Evolutionary conservation across 805 yeast genomes (phyloP).

Genomic region (Saccharomycopsis fibuligera): DNA sequence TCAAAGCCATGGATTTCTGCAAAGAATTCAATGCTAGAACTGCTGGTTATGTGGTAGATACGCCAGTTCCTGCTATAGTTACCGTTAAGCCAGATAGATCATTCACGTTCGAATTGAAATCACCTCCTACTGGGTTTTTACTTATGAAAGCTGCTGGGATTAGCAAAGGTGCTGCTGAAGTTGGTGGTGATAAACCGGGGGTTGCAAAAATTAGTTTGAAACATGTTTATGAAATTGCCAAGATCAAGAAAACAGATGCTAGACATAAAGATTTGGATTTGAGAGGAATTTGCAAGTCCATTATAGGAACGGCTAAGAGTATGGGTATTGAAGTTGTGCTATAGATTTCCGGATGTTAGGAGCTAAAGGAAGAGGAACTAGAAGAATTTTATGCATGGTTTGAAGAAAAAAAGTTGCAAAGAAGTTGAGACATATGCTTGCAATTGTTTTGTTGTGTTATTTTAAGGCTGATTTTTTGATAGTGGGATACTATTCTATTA

Average conservation of each 20-base stretch:
- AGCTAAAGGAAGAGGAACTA: too few relatives aligned
- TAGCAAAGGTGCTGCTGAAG: slow-evolving; percentile 69
- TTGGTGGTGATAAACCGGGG: slow-evolving; percentile 44
- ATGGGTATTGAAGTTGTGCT: slow-evolving; percentile 81
- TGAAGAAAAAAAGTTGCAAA: not conserved
- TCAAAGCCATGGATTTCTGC: slow-evolving; percentile 96
- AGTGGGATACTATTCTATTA: too few relatives aligned
- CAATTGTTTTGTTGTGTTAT: too few relatives aligned
- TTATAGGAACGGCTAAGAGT: slow-evolving; percentile 82
- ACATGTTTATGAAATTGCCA: slow-evolving; percentile 91
- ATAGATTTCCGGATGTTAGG: too few relatives aligned
- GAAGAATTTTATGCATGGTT: not conserved
- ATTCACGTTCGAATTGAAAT: slow-evolving; percentile 76
- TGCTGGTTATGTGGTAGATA: slow-evolving; percentile 77
- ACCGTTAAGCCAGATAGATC: slow-evolving; percentile 90
- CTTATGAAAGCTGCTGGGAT: slow-evolving; percentile 75
- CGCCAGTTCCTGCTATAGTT: slow-evolving; percentile 81
- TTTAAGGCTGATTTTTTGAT: too few relatives aligned
- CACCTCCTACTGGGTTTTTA: slow-evolving; percentile 89
- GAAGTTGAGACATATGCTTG: too few relatives aligned
- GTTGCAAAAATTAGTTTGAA: slow-evolving; percentile 73
- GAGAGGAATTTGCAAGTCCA: slow-evolving; percentile 72
- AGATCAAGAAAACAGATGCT: slow-evolving; percentile 82
- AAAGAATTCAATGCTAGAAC: slow-evolving; percentile 98
- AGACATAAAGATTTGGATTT: slow-evolving; percentile 66